These are phyloP conservation scores for Cnidoscolus chayamansa DNA, from an alignment of 441 rosid genomes.

Conservation along the genomic window DNA sequence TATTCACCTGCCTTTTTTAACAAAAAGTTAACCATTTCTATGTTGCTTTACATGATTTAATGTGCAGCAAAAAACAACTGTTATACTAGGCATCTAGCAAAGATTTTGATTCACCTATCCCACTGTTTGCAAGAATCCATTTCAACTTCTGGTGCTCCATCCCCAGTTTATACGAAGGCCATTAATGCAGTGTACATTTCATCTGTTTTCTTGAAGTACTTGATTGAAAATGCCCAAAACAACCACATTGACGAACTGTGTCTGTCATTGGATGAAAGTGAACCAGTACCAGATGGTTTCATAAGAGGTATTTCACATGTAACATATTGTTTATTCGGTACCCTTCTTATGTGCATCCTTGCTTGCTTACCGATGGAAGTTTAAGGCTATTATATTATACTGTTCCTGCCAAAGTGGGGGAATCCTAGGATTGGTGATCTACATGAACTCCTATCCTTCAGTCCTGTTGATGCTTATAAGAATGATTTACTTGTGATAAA, in stretches of 20 bases:
- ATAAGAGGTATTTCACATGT: conserved; percentile 46
- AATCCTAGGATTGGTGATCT: conserved; percentile 2
- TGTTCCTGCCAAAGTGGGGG: background rate
- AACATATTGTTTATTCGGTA: background rate
- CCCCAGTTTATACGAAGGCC: conserved; percentile 52
- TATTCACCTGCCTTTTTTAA: background rate
- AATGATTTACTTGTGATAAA: background rate
- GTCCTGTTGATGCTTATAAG: background rate
- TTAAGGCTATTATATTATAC: background rate
- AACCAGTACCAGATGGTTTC: conserved; percentile 54
- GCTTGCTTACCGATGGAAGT: conserved; percentile 9
- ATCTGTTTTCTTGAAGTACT: conserved; percentile 75
- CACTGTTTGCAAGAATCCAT: conserved; percentile 76
- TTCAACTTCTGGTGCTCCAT: conserved; percentile 42
- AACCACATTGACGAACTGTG: conserved; percentile 47
- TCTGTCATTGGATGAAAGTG: conserved; percentile 64
- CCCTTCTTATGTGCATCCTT: conserved; percentile 6
- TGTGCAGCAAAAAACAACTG: conserved; percentile 69
- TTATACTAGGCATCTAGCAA: conserved; percentile 80
- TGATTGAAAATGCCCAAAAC: conserved; percentile 61
- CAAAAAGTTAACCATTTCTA: background rate
- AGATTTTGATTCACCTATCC: conserved; percentile 75
- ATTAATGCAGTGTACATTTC: conserved; percentile 74
- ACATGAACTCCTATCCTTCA: background rate
- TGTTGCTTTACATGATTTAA: background rate